These are phyloP conservation scores for Ogataea degrootiae DNA, from an alignment of 805 yeast species.

Conservation along the genomic window DNA sequence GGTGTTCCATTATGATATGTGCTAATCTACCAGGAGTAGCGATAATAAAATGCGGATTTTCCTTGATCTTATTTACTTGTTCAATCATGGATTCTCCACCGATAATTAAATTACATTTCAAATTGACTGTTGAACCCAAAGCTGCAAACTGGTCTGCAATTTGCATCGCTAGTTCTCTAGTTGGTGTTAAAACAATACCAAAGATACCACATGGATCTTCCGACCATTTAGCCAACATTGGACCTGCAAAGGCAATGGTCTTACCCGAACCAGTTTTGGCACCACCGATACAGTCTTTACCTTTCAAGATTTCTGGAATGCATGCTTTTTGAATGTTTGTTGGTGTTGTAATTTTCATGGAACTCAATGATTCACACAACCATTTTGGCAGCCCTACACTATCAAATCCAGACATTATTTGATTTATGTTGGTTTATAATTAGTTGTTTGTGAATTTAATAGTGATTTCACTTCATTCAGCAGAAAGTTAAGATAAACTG, in stretches of 20 bases:
- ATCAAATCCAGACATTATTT: slow-evolving; percentile 17
- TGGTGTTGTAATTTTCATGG: slow-evolving; percentile 81
- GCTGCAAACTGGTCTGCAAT: slow-evolving; percentile 97
- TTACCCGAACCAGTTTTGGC: slow-evolving; percentile 98
- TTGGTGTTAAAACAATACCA: slow-evolving; percentile 87
- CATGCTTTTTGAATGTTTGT: slow-evolving; percentile 85
- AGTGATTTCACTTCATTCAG: too few species aligned
- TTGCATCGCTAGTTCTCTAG: slow-evolving; percentile 91
- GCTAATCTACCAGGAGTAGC: slow-evolving; percentile 98
- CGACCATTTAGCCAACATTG: slow-evolving; percentile 92
- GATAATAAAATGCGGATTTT: slow-evolving; percentile 86
- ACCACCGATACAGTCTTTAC: slow-evolving; percentile 94
- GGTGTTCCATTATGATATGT: slow-evolving; percentile 82
- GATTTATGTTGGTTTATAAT: background rate
- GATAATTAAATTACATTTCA: slow-evolving; percentile 75
- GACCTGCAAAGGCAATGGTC: slow-evolving; percentile 96
- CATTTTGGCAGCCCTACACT: slow-evolving; percentile 77
- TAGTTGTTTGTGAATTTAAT: too few species aligned
- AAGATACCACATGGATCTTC: slow-evolving; percentile 91
- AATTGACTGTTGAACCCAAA: slow-evolving; percentile 82
- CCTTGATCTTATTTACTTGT: slow-evolving; percentile 77
- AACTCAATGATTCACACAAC: slow-evolving; percentile 72
- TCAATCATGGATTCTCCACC: slow-evolving; percentile 95
- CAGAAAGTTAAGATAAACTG: too few species aligned
- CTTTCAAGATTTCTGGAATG: slow-evolving; percentile 79